Evolutionary conservation across 2,329 filamentous ascomycete genomes (phyloP).

Genomic region (Colletotrichum australisinense): DNA sequence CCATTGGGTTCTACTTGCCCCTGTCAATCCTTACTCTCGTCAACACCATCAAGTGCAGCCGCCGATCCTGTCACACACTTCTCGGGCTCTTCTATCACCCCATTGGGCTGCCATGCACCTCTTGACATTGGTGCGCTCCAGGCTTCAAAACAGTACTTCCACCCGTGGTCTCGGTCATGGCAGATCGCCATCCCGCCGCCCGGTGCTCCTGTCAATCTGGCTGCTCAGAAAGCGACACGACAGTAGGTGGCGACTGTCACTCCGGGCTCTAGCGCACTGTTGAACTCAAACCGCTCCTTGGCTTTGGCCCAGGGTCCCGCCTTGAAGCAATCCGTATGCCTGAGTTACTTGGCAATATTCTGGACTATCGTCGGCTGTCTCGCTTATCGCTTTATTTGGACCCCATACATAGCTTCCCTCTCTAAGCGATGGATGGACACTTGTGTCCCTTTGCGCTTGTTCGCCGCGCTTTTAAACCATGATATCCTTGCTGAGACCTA

Average conservation of each 20-base stretch:
- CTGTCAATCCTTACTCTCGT: conserved; percentile 23
- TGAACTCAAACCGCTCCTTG: conserved; percentile 5
- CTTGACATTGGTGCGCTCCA: not conserved
- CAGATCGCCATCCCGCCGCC: conserved; percentile 6
- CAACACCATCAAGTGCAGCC: conserved; percentile 25
- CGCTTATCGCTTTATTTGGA: conserved; percentile 3
- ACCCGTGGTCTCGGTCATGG: conserved; percentile 14
- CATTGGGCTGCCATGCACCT: conserved; percentile 34
- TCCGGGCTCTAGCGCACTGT: conserved; percentile 5
- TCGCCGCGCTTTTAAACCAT: not conserved
- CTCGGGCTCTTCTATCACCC: conserved; percentile 16
- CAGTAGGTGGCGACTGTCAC: conserved; percentile 28
- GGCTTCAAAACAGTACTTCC: not conserved
- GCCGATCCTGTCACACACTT: conserved; percentile 34
- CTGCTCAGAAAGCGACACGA: conserved; percentile 30
- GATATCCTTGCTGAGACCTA: not conserved
- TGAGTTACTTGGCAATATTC: not conserved
- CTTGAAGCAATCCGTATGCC: not conserved
- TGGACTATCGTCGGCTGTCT: conserved; percentile 10
- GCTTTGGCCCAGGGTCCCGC: not conserved
- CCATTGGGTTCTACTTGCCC: conserved; percentile 22
- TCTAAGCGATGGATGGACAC: not conserved
- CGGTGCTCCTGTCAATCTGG: not conserved
- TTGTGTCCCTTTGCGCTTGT: not conserved
- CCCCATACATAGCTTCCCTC: not conserved